Conservation (phyloP, 148 eudicot species). For the Heliamphora exappendiculata region DNA sequence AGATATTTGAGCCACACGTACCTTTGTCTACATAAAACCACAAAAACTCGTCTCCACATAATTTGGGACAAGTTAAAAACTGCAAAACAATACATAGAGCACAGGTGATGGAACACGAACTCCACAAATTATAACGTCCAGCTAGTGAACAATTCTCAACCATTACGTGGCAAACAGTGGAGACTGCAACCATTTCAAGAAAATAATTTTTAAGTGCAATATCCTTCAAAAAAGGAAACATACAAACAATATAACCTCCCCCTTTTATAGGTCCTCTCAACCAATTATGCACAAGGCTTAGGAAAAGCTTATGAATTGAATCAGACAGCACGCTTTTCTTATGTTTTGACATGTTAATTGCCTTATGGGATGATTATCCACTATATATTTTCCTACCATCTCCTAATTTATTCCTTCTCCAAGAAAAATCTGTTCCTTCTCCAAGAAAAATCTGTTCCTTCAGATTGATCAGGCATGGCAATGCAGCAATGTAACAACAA, state of each 20-base stretch:
- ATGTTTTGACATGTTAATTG: background rate
- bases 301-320: background rate
- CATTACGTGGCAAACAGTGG: background rate
- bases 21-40: background rate
- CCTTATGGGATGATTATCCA: background rate
- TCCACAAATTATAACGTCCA: background rate
- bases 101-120: background rate
- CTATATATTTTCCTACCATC: background rate
- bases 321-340: background rate
- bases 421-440: background rate
- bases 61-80: no score
- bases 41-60: background rate
- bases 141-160: background rate
- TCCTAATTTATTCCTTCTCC: background rate
- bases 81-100: no score
- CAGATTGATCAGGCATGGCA: background rate
- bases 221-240: background rate
- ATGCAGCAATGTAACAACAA: background rate
- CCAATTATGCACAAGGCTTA: background rate
- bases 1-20: background rate
- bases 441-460: background rate
- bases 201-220: background rate
- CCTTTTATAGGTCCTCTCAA: background rate
- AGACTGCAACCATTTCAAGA: background rate
- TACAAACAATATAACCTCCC: background rate